Evolutionary conservation across 2,329 filamentous ascomycete species (phyloP).

Genomic region (Orbilia brochopaga): DNA sequence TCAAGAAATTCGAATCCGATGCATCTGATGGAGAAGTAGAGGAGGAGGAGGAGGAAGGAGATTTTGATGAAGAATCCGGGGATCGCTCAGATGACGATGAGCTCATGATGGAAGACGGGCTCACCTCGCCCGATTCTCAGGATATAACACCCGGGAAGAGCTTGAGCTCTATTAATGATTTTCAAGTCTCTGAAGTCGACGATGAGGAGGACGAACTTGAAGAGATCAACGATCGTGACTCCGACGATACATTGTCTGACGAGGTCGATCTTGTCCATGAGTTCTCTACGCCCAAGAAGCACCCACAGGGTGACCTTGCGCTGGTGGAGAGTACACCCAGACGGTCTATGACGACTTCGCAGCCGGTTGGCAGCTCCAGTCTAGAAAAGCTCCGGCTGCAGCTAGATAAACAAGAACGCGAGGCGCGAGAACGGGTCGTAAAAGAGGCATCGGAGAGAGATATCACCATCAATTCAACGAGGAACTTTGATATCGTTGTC

Average conservation of each 20-base stretch:
- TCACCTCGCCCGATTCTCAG: background rate
- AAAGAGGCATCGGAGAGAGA: conserved; percentile 9
- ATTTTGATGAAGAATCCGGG: background rate
- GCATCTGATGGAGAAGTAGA: conserved; percentile 7
- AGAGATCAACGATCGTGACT: background rate
- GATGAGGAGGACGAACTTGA: background rate
- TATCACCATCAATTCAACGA: conserved; percentile 13
- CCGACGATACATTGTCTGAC: background rate
- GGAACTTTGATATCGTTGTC: conserved; percentile 41
- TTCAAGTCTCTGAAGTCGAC: background rate
- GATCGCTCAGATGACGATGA: background rate
- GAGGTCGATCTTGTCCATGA: conserved; percentile 6
- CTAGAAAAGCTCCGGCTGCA: conserved; percentile 22
- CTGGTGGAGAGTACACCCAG: conserved; percentile 27
- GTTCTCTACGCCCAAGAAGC: conserved; percentile 7
- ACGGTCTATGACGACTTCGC: conserved; percentile 30
- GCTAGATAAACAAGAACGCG: conserved; percentile 35
- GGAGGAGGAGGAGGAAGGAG: background rate
- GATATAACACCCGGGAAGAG: background rate
- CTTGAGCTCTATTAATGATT: background rate
- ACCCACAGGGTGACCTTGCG: background rate
- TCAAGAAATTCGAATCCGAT: conserved; percentile 14
- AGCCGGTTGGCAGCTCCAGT: background rate
- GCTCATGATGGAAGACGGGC: background rate
- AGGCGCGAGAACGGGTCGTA: conserved; percentile 19